Evolutionary conservation across 176 grass and related monocot species (phyloP), one percentile per base, ranked within the genome.

Genomic region (Aegilops longissima): DNA sequence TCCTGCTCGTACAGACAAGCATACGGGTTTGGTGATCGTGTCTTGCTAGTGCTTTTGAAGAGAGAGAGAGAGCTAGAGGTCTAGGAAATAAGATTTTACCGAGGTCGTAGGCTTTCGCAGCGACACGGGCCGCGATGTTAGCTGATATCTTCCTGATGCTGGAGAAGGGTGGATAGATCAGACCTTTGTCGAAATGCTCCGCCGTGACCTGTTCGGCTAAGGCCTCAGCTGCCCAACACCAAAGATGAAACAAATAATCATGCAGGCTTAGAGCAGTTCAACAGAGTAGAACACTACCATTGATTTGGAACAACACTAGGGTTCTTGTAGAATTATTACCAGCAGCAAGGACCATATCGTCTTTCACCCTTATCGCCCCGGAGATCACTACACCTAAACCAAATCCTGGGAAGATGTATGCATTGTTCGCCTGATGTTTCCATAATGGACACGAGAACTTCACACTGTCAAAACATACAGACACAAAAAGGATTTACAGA

Each of bases 351-450:
- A 96, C 78, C 96, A 98, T 94, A 24, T 98, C 93, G 20, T 98
- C 85, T 20, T 89, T 88, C 39, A 98, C 96, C 44, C 90, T 71
- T 70, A 98, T 94, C 5, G 90, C 86, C 51, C 96, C 92, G 44
- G 96, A 92, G 59, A 93, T 94, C 69, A 98, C 96, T 67, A 96
- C 88, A 35, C 96, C 96, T 62, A 95, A 87, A 0, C 96, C 93
- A 80, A 98, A 91, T 68, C 96, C 96, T 12, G 96, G 96, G 66
- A 98, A 98, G 73, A 98, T 98, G 79, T 96, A 96, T 25, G 96
- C 96, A 83, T 98, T 98, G 88, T 98, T 98, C 83, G 96, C 92
- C 96, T 96, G 73, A 23, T 24, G 82, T 25, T 78, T 77, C 35
- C 73, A 35, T 18, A 92, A 27, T 61, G 67, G 56, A 21, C 72